phyloP scores from a whole-genome alignment of 345 rosid genomes.

The Durio zibethinus region DNA sequence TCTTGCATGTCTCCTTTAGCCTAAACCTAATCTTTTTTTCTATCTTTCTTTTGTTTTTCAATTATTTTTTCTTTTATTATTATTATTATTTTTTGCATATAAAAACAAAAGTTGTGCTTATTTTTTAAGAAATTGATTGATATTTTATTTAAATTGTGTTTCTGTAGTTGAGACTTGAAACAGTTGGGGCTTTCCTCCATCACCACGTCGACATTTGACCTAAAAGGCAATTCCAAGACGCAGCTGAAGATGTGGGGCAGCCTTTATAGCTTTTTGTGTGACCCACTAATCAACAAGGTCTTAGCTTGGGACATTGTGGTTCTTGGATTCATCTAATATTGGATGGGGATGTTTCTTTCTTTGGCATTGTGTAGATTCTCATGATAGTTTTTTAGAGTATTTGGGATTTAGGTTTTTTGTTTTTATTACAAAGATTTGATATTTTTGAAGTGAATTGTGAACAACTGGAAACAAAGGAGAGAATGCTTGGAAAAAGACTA shows the following conservation, averaged over 20 bases:
- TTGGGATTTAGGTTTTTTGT: slow-evolving; percentile 7
- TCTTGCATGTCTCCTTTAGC: too few relatives aligned
- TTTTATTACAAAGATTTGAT: slow-evolving; percentile 15
- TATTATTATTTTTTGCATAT: too few relatives aligned
- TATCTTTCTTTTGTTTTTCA: too few relatives aligned
- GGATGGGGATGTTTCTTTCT: slow-evolving; percentile 60
- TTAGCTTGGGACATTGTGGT: slow-evolving; percentile 30
- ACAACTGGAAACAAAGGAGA: neutral
- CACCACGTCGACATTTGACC: slow-evolving; percentile 82
- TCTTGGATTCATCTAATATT: slow-evolving; percentile 24
- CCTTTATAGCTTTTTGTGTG: slow-evolving; percentile 79
- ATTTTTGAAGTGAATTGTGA: neutral
- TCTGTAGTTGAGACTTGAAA: too few relatives aligned
- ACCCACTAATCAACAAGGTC: slow-evolving; percentile 24
- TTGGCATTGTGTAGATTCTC: slow-evolving; percentile 85
- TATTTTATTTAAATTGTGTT: too few relatives aligned
- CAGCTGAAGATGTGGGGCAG: slow-evolving; percentile 91
- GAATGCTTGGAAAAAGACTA: slow-evolving; percentile 25
- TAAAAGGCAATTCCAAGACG: slow-evolving; percentile 82
- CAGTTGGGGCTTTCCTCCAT: slow-evolving; percentile 73
- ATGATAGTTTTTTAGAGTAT: slow-evolving; percentile 24
- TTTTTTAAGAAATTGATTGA: too few relatives aligned
- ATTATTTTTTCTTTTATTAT: too few relatives aligned
- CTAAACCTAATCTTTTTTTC: too few relatives aligned
- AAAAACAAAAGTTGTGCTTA: too few relatives aligned